phyloP scores from a whole-genome alignment of 2,329 filamentous ascomycete species.

The Diaporthe velutina region DNA sequence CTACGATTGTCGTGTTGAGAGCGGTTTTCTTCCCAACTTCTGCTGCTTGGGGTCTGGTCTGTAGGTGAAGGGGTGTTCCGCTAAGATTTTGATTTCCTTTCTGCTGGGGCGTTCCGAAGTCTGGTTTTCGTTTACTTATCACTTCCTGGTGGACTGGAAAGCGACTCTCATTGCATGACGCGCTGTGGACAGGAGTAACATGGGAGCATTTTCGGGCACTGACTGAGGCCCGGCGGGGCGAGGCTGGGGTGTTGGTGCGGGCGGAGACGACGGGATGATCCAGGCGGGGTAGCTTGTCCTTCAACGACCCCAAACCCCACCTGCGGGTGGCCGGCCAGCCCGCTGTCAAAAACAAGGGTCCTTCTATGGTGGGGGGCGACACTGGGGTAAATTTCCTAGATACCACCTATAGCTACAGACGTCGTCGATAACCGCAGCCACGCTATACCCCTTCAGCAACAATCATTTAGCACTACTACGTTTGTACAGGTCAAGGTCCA shows the following conservation, averaged over 20 bases:
- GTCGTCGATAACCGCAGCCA: not conserved
- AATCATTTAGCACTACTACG: conserved; percentile 22
- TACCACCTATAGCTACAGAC: conserved; percentile 7
- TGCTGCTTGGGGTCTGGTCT: conserved; percentile 1
- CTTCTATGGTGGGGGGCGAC: not conserved
- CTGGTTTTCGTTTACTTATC: not conserved
- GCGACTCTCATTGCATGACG: conserved; percentile 10
- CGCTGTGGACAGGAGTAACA: not conserved
- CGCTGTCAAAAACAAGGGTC: conserved; percentile 30
- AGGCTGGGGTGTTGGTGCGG: conserved; percentile 12
- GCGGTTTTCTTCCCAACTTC: not conserved
- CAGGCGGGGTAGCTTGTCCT: conserved; percentile 33
- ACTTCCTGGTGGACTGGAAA: conserved; percentile 8
- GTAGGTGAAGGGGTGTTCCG: conserved; percentile 1
- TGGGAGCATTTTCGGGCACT: not conserved
- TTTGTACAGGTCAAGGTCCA: not conserved
- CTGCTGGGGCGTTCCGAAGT: not conserved
- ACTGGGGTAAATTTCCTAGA: conserved; percentile 26
- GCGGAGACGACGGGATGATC: conserved; percentile 27
- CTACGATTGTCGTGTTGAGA: not conserved
- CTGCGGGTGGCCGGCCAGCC: conserved; percentile 17
- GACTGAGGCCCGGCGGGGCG: not conserved
- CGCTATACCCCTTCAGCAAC: conserved; percentile 12
- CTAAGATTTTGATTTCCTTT: not conserved
- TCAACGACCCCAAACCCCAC: conserved; percentile 2